phyloP scores from a whole-genome alignment of 2,329 filamentous ascomycete species.

The Phialemonium atrogriseum region DNA sequence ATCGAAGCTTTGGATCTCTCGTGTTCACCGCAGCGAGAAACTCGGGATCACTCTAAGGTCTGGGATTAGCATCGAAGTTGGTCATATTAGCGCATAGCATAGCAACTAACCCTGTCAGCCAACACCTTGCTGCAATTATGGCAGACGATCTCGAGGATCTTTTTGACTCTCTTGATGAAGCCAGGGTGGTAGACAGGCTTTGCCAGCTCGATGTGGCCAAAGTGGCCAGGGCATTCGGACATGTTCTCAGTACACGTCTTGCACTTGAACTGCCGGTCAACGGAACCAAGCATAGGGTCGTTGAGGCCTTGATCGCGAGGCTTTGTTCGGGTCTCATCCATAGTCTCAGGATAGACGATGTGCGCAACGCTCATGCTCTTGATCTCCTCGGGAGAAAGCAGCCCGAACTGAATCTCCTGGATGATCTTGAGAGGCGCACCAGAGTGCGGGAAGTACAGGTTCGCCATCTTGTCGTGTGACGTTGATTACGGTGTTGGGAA shows the following conservation, averaged over 20 bases:
- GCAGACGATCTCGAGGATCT: constrained; percentile 96
- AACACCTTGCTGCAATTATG: constrained; percentile 98
- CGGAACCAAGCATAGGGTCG: constrained; percentile 90
- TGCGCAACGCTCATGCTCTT: constrained; percentile 97
- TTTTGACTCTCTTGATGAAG: constrained; percentile 99
- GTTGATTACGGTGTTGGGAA: no score
- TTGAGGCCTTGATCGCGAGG: constrained; percentile 89
- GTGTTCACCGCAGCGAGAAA: constrained; percentile 75
- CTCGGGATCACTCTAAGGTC: constrained; percentile 68
- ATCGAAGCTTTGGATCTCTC: constrained; percentile 89
- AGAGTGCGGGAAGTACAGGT: constrained; percentile 82
- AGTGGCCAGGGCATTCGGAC: constrained; percentile 93
- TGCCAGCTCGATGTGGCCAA: constrained; percentile 96
- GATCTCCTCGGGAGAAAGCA: constrained; percentile 96
- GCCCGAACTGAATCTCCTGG: constrained; percentile 97
- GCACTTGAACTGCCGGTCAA: constrained; percentile 92
- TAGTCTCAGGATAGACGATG: constrained; percentile 97
- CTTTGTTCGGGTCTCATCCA: constrained; percentile 91
- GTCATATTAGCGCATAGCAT: background rate
- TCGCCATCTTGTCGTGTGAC: constrained; percentile 64
- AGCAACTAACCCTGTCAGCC: constrained; percentile 95
- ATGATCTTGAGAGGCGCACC: constrained; percentile 95
- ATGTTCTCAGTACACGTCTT: constrained; percentile 94
- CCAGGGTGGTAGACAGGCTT: constrained; percentile 92
- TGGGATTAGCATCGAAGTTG: constrained; percentile 50